These are phyloP conservation scores for Lonicera japonica DNA, from an alignment of 129 eudicot species.

Conservation along the genomic window DNA sequence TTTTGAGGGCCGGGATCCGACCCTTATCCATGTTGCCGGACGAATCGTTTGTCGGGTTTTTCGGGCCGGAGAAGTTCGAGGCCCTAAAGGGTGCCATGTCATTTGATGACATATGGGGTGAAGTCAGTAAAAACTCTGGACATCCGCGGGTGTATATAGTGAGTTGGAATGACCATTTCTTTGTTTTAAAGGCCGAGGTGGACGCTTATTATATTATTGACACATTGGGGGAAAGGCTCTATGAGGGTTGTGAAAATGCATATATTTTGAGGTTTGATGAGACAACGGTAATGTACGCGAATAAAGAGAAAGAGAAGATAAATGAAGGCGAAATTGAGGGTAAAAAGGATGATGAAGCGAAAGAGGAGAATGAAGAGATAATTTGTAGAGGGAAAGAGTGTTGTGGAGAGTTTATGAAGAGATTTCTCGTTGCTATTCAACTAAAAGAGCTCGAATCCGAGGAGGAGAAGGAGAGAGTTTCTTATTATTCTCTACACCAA, in stretches of 20 bases:
- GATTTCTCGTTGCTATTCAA: slow-evolving; percentile 67
- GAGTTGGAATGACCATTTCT: slow-evolving; percentile 87
- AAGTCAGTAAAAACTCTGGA: slow-evolving; percentile 16
- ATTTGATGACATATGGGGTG: slow-evolving; percentile 63
- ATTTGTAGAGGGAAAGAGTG: slow-evolving; percentile 57
- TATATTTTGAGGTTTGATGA: slow-evolving; percentile 49
- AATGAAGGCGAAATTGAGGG: not conserved
- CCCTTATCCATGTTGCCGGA: slow-evolving; percentile 40
- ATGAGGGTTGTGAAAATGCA: slow-evolving; percentile 63
- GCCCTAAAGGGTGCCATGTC: slow-evolving; percentile 55
- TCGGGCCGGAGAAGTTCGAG: slow-evolving; percentile 59
- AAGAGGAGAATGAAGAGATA: slow-evolving; percentile 15
- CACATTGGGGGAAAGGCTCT: slow-evolving; percentile 59
- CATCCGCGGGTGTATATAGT: slow-evolving; percentile 45
- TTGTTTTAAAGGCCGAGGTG: slow-evolving; percentile 53
- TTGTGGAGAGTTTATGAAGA: slow-evolving; percentile 65
- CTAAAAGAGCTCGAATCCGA: slow-evolving; percentile 54
- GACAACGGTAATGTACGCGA: slow-evolving; percentile 23
- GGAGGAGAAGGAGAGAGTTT: slow-evolving; percentile 43
- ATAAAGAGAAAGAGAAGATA: not conserved
- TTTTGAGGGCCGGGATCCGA: slow-evolving; percentile 45
- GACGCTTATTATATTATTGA: slow-evolving; percentile 49
- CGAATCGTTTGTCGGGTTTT: slow-evolving; percentile 55
- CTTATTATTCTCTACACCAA: slow-evolving; percentile 54
- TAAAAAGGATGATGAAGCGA: slow-evolving; percentile 6